Evolutionary conservation across 805 yeast species (phyloP), one percentile per base, ranked within the genome.

Genomic region (Yamadazyma phyllophila): DNA sequence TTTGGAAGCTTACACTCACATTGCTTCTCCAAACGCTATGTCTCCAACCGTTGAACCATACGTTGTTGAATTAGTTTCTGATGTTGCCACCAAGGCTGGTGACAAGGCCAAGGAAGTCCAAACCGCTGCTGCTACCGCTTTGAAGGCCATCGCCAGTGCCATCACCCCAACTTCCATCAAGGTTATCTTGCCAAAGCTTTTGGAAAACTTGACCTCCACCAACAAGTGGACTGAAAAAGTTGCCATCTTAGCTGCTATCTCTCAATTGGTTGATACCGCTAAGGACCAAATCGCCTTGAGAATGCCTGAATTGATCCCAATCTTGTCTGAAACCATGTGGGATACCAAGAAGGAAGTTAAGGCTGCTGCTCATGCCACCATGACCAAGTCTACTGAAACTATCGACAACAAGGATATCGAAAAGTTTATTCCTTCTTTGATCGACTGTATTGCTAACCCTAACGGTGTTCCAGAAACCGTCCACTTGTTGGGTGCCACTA

Each of bases 371-470:
- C 87, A 94, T 61, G 84, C 83, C 64, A 89, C 98, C 73, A 90
- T 94, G 82, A 81, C 91, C 74, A 88, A 89, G 77, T 84, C 96
- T 60, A 94, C 99, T 63, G 94, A 91, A 74, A 90, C 98, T 66
- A 92, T 94, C 61, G 95, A 92, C 74, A 94, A 94, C 94, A 94
- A 92, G 85, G 99, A 94, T 91, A 95, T 94, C 70, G 96, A 89
- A 77, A 89, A 92, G 81, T 94, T 94, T 81, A 92, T 94, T 74
- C 99, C 99, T 69, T 88, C 90, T 72, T 85, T 94, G 78, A 91
- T 94, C 68, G 84, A 82, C 67, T 94, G 98, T 81, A 94, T 94
- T 63, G 96, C 97, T 66, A 81, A 87, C 75, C 99, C 99, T 76
- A 81, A 85, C 62, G 91, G 84, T 74, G 99, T 94, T 62, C 96